Evolutionary conservation across 768 basidiomycete genomes (phyloP), one percentile per base, ranked within the genome.

Genomic region (Suillus plorans): DNA sequence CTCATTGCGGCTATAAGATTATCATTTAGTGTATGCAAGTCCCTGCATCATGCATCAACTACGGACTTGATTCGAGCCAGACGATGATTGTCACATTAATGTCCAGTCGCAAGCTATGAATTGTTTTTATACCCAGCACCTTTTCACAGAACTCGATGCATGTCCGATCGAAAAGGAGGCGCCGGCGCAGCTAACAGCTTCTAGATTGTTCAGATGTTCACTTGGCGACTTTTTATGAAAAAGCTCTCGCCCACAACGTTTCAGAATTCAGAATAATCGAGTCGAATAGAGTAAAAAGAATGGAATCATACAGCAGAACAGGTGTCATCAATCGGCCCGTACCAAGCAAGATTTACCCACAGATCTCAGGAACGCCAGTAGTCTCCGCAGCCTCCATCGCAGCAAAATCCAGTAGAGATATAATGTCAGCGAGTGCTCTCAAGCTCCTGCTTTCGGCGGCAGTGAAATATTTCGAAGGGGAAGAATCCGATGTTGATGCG

Each of bases 401-500:
- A 5, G 66, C 61, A 57, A 73, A 75, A 66, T 76, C 74, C 50
- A 75, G 68, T 37, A 76, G 31, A 22, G 72, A 72, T 16, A 75
- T 70, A 47, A 76, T 65, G 63, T 71, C 69, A 44, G 71, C 66
- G 37, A 72, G 64, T n/a, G 71, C 67, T 1, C 71, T 64, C 47
- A 69, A 68, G 41, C 69, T 75, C 45, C 63, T 67, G 31, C 70
- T 70, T 25, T 76, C 70, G 10, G 64, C 67, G 16, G 22, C 25
- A 4, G 25, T 22, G 52, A 76, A 70, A 62, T 71, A 67, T 53
- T 76, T 72, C 4, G 74, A 63, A 62, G 75, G 61, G 34, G 75
- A 73, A 44, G 75, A 75, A 12, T 71, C 61, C 14, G 73, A 73
- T 13, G 47, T 70, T 4, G 69, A 42, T 2, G 70, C 68, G 47